These are phyloP conservation scores for Linanthus parryae DNA, from an alignment of 148 eudicot genomes.

Conservation along the genomic window DNA sequence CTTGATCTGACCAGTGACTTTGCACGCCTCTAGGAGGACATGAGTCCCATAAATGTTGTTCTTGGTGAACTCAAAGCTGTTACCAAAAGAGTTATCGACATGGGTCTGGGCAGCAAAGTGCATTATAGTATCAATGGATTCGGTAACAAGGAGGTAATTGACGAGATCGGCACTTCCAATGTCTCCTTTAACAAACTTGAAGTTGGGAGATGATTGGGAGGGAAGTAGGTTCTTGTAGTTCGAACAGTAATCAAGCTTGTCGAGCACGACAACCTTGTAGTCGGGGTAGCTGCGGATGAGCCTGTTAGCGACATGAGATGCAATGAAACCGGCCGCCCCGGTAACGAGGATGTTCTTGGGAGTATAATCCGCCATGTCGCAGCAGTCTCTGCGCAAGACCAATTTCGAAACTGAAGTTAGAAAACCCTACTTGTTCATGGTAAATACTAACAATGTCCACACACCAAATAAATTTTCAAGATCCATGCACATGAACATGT, in stretches of 20 bases:
- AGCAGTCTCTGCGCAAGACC: conserved; percentile 13
- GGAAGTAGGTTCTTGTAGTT: conserved; percentile 57
- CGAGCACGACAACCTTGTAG: conserved; percentile 69
- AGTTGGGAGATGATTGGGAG: conserved; percentile 55
- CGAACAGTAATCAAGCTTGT: conserved; percentile 79
- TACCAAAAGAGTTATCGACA: conserved; percentile 79
- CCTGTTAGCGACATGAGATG: conserved; percentile 75
- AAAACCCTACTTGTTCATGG: too few relatives aligned
- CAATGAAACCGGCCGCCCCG: conserved; percentile 85
- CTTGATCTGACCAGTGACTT: conserved; percentile 57
- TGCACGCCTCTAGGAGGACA: conserved; percentile 82
- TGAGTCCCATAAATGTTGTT: conserved; percentile 75
- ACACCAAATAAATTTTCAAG: too few relatives aligned
- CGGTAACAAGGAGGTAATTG: conserved; percentile 52
- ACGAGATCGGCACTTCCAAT: conserved; percentile 73
- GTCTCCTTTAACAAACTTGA: conserved; percentile 75
- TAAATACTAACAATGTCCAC: too few relatives aligned
- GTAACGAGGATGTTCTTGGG: conserved; percentile 78
- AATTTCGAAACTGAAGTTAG: too few relatives aligned
- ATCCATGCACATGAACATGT: too few relatives aligned
- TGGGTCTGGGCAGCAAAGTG: conserved; percentile 95
- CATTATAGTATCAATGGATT: conserved; percentile 70
- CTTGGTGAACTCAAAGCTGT: conserved; percentile 75
- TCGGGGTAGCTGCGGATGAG: conserved; percentile 54
- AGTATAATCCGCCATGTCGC: conserved; percentile 42